phyloP scores from a whole-genome alignment of 2,329 filamentous ascomycete genomes.

The Scedosporium dehoogii region DNA sequence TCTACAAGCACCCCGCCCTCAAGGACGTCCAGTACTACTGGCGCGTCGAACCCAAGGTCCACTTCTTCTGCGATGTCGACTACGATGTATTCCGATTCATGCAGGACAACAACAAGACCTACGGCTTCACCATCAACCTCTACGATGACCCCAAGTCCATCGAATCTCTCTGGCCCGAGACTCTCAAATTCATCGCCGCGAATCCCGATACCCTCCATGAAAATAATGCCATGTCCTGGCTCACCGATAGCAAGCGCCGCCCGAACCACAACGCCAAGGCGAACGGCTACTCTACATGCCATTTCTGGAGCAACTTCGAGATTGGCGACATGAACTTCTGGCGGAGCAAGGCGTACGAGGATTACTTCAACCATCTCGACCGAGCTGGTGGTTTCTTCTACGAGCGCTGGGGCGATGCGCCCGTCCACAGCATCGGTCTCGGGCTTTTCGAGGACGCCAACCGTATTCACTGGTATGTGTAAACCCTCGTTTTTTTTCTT shows the following conservation, averaged over 20 bases:
- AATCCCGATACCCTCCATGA: slow-evolving; percentile 72
- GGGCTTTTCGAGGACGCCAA: slow-evolving; percentile 84
- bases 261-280: slow-evolving; percentile 73
- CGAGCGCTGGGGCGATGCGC: slow-evolving; percentile 95
- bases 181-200: slow-evolving; percentile 76
- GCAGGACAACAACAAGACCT: slow-evolving; percentile 97
- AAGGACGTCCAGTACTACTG: slow-evolving; percentile 84
- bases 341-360: slow-evolving; percentile 80
- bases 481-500: neutral
- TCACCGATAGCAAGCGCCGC: slow-evolving; percentile 66
- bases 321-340: slow-evolving; percentile 91
- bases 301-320: slow-evolving; percentile 99
- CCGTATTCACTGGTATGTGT: slow-evolving; percentile 83
- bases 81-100: slow-evolving; percentile 98
- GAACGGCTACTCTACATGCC: slow-evolving; percentile 92
- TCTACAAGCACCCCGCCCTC: slow-evolving; percentile 91
- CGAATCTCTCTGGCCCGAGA: slow-evolving; percentile 89
- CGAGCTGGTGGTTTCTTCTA: slow-evolving; percentile 96
- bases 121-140: slow-evolving; percentile 96
- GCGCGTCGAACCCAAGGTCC: slow-evolving; percentile 96
- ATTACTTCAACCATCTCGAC: slow-evolving; percentile 94
- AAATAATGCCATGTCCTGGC: slow-evolving; percentile 81
- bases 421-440: slow-evolving; percentile 88
- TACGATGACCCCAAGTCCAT: slow-evolving; percentile 88
- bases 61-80: slow-evolving; percentile 98